Evolutionary conservation across 306 rosid species (phyloP).

Genomic region (Pterocarpus santalinus): DNA sequence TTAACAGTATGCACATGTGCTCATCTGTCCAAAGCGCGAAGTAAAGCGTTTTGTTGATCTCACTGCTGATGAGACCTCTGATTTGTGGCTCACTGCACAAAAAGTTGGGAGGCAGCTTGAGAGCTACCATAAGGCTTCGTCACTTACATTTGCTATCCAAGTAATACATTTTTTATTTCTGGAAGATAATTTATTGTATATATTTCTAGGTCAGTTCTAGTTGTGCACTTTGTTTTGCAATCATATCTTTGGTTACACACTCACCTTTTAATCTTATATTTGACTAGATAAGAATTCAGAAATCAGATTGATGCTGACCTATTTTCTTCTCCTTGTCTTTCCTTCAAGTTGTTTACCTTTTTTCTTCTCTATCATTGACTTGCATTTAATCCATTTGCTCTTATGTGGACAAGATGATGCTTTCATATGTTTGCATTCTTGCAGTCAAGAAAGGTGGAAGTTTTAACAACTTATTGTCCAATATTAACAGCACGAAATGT

Average conservation of each 20-base stretch:
- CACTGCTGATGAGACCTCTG: conserved; percentile 83
- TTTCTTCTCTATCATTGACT: background rate
- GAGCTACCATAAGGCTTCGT: conserved; percentile 79
- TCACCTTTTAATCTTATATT: conserved; percentile 15
- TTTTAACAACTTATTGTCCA: conserved; percentile 9
- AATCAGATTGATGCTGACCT: conserved; percentile 16
- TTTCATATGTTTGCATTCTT: background rate
- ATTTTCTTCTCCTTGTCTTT: background rate
- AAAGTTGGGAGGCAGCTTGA: conserved; percentile 82
- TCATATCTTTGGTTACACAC: conserved; percentile 7
- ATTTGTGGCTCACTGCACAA: conserved; percentile 91
- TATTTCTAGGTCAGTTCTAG: conserved; percentile 23
- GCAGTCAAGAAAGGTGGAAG: background rate
- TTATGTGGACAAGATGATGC: conserved; percentile 13
- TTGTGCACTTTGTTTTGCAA: conserved; percentile 20
- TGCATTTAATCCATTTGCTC: background rate
- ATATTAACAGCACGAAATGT: background rate
- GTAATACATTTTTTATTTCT: conserved; percentile 51
- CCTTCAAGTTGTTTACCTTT: background rate
- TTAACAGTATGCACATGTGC: conserved; percentile 85
- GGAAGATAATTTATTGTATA: conserved; percentile 11
- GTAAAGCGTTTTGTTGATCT: conserved; percentile 89
- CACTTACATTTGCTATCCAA: conserved; percentile 84
- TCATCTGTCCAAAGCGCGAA: conserved; percentile 93
- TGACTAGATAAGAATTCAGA: conserved; percentile 1